A percentile compares a stretch with the other conserved stretches of the same genome.
These are phyloP conservation scores for Kalmusia sp. DNA, from an alignment of 2,329 filamentous ascomycete genomes.

Conservation along the genomic window DNA sequence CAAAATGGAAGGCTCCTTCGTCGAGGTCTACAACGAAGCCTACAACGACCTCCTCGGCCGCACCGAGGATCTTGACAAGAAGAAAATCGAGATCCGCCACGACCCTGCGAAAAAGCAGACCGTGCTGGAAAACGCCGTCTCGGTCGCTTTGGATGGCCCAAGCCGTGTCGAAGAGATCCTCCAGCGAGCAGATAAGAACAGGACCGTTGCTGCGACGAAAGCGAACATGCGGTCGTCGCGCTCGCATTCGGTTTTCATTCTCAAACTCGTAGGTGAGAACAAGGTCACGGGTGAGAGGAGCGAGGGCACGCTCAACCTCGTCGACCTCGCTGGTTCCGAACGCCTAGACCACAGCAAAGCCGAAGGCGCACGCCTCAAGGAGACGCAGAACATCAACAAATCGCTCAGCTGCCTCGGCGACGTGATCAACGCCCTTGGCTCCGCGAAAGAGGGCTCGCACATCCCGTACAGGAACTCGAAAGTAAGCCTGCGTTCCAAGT, in stretches of 20 bases:
- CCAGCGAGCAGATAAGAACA: conserved; percentile 79
- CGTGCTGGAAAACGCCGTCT: conserved; percentile 79
- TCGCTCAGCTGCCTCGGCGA: conserved; percentile 90
- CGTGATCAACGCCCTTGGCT: conserved; percentile 91
- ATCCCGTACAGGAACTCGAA: conserved; percentile 97
- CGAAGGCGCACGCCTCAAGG: conserved; percentile 85
- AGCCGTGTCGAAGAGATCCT: conserved; percentile 82
- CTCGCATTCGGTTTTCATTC: conserved; percentile 94
- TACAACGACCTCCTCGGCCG: conserved; percentile 86
- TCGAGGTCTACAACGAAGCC: conserved; percentile 98
- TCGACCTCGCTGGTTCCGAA: conserved; percentile 94
- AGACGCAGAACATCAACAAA: conserved; percentile 98
- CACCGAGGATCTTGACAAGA: conserved; percentile 75
- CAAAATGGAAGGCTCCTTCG: conserved; percentile 91
- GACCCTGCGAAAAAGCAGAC: conserved; percentile 84
- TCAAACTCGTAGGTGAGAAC: conserved; percentile 73
- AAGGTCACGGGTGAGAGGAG: conserved; percentile 79
- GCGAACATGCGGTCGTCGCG: conserved; percentile 94
- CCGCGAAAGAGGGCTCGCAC: conserved; percentile 77
- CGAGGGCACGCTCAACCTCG: conserved; percentile 92
- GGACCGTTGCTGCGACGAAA: conserved; percentile 94
- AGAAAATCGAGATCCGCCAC: conserved; percentile 88
- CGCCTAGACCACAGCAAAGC: conserved; percentile 85
- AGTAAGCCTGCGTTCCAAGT: conserved; percentile 53
- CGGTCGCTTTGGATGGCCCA: conserved; percentile 78